Evolutionary conservation across 2,329 filamentous ascomycete genomes (phyloP).

Genomic region (Trichoderma sp.): DNA sequence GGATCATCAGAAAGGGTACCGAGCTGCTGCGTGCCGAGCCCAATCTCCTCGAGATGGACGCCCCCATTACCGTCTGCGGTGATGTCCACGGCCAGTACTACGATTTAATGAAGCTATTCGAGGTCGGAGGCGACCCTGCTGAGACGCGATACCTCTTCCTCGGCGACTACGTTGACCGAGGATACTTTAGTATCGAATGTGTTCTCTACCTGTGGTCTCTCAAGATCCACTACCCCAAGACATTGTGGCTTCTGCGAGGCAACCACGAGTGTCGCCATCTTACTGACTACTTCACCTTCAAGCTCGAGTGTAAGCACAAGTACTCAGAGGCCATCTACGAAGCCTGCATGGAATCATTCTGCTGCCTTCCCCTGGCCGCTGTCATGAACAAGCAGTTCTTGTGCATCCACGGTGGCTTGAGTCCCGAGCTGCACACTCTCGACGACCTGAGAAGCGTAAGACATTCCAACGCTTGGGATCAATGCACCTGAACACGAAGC

Average conservation of each 20-base stretch:
- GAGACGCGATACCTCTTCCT: conserved; percentile 97
- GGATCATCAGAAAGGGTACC: conserved; percentile 85
- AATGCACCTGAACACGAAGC: neutral
- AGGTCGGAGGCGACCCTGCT: conserved; percentile 93
- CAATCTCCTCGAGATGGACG: conserved; percentile 98
- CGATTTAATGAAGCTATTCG: conserved; percentile 98
- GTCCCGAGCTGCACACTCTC: conserved; percentile 91
- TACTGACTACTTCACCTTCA: conserved; percentile 99
- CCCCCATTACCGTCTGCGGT: conserved; percentile 96
- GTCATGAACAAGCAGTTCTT: conserved; percentile 99
- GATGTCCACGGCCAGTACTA: conserved; percentile 99
- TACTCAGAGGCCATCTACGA: conserved; percentile 96
- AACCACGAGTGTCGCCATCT: conserved; percentile 99
- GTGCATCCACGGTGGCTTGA: conserved; percentile 95
- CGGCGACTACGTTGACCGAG: conserved; percentile 95
- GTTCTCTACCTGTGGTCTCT: conserved; percentile 96
- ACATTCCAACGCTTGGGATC: neutral
- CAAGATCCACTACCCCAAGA: conserved; percentile 99
- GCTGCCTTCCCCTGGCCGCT: conserved; percentile 84
- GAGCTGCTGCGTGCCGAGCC: conserved; percentile 86
- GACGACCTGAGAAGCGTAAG: conserved; percentile 87
- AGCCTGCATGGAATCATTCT: conserved; percentile 98
- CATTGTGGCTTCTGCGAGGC: conserved; percentile 91
- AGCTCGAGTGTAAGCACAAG: conserved; percentile 99
- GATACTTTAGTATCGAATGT: conserved; percentile 99